phyloP scores from a whole-genome alignment of 2,329 filamentous ascomycete species.

The Fusarium albidum region DNA sequence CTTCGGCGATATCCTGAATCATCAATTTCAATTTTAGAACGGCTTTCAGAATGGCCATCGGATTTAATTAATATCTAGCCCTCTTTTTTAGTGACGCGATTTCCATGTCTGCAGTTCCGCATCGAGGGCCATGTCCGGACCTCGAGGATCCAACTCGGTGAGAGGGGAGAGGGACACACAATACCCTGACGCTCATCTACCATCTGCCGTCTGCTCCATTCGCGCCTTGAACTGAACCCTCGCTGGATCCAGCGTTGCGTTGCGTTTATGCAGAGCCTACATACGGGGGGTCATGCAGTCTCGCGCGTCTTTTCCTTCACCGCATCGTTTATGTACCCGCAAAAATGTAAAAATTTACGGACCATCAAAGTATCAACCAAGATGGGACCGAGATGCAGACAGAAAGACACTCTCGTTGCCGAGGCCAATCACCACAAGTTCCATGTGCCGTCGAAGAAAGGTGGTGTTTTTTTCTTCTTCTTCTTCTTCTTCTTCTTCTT shows the following conservation, averaged over 20 bases:
- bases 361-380: background rate
- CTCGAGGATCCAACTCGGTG: slow-evolving; percentile 8
- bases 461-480: background rate
- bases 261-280: slow-evolving; percentile 11
- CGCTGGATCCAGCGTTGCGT: slow-evolving; percentile 15
- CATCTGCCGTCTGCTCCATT: too few species aligned
- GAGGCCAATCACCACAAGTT: background rate
- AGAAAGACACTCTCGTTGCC: background rate
- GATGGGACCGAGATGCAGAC: slow-evolving; percentile 2
- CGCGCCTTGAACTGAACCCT: slow-evolving; percentile 11
- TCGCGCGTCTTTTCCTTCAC: slow-evolving; percentile 16
- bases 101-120: slow-evolving; percentile 12
- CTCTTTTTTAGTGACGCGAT: slow-evolving; percentile 3
- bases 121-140: slow-evolving; percentile 13
- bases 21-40: slow-evolving; percentile 5
- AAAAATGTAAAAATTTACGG: too few species aligned
- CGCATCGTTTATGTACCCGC: slow-evolving; percentile 18
- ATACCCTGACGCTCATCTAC: background rate
- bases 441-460: background rate
- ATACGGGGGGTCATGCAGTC: background rate
- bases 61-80: too few species aligned
- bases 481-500: too few species aligned
- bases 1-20: slow-evolving; percentile 4
- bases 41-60: too few species aligned
- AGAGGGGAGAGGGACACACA: background rate